Base-by-base conservation (phyloP, 1,139 yeast species). In the Candida mesenterica region DNA sequence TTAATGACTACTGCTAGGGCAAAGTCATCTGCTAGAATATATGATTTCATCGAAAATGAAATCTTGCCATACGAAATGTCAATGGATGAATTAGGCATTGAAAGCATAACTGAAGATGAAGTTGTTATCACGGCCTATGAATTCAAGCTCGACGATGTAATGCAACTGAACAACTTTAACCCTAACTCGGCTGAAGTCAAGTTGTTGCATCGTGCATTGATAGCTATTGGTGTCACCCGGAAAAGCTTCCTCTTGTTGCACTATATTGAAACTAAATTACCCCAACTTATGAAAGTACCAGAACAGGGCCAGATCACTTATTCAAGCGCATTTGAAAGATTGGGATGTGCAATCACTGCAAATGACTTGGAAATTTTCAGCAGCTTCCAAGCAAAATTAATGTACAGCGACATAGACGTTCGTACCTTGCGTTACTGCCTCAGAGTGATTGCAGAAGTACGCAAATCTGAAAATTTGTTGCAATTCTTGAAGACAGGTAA, bases 101-200 rank as follows among this genome's bases (percentile, higher is more conserved):
- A 75, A 45, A 77, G 75, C 24, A 68, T 77, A 5, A 82, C 87
- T 3, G 94, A 83, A 51, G 92, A 83, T 50, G 94, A 84, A 41
- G 78, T 84, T 28, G 75, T 84, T 4, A 68, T 79, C 23, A 82
- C 92, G 1, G 88, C 90, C 0, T 81, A 74, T 47, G 79, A 82
- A 39, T 68, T 79, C 34, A 79, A 79, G 41, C 59, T 72, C 3
- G 75, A 74, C 33, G 92, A 83, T 35, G 80, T 88, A 0, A 58
- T 87, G 35, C 70, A 77, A 36, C 62, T 80, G 0, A 71, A 84
- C 41, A 92, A 87, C 2, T 58, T 75, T 25, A 62, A 55, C 23
- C 37, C 52, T 4, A 62, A 38, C 57, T 49, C 58, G 1, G 82
- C 50, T 57, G 79, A 57, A 63, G 79, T 58, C 44, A 36, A 37